Conservation (phyloP, 139 green algal genomes). For the Tetradesmus obliquus region DNA sequence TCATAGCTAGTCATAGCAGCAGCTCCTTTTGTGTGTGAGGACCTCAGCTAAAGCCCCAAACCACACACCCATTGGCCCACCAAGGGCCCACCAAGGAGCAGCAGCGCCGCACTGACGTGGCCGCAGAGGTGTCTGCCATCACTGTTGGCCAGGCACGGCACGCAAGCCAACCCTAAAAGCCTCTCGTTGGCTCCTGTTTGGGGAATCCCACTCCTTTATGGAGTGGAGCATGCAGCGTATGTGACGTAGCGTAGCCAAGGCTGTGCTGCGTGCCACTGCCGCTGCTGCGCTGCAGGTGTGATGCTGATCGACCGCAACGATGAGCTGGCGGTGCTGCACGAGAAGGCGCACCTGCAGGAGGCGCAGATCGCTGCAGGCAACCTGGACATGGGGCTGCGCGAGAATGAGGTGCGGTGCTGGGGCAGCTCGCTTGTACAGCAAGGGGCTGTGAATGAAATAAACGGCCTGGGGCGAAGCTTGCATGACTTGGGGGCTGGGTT, state of each 20-base stretch:
- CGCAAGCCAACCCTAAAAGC: no score
- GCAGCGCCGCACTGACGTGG: no score
- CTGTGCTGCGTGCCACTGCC: background rate
- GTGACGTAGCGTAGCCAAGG: background rate
- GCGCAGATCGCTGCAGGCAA: slow-evolving; percentile 55
- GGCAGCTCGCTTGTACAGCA: background rate
- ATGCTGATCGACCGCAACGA: slow-evolving; percentile 81
- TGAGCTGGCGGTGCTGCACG: slow-evolving; percentile 80
- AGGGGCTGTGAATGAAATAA: background rate
- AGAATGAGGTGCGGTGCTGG: slow-evolving; percentile 54
- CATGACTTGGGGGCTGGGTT: no score
- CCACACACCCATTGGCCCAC: no score
- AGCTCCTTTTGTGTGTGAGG: background rate
- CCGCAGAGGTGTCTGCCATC: no score
- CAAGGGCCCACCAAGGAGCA: no score
- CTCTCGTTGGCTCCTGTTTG: no score
- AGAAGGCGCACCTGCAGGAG: slow-evolving; percentile 73
- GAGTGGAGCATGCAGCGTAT: no score
- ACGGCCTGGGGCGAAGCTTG: no score
- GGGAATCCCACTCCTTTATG: no score
- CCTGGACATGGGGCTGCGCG: slow-evolving; percentile 52
- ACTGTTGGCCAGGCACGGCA: no score
- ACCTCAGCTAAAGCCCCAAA: no score
- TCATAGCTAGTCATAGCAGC: background rate
- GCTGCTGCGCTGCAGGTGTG: slow-evolving; percentile 38